A percentile compares a stretch with the other conserved stretches of the same genome.
phyloP scores from a whole-genome alignment of 2,329 filamentous ascomycete species.

The Aspergillus sp. region DNA sequence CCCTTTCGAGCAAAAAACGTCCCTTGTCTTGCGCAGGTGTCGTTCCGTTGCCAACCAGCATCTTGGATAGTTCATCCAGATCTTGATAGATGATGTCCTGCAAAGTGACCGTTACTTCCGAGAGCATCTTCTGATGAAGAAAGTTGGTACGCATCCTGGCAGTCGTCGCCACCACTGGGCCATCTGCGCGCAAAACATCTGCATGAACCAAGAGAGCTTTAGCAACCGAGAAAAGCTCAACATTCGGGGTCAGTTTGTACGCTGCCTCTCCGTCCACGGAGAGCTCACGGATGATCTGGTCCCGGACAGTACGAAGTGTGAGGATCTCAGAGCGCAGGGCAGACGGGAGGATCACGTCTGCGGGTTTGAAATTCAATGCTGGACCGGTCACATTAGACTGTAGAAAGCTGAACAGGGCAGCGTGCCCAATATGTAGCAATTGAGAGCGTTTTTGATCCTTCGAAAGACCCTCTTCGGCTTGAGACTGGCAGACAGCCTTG shows the following conservation, averaged over 20 bases:
- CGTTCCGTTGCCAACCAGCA: conserved; percentile 19
- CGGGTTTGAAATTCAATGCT: conserved; percentile 54
- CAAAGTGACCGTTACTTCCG: conserved; percentile 53
- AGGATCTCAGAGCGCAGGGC: conserved; percentile 30
- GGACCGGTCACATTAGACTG: conserved; percentile 86
- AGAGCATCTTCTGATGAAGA: conserved; percentile 60
- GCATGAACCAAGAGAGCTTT: conserved; percentile 49
- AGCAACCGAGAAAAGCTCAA: conserved; percentile 77
- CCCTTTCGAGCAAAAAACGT: conserved; percentile 70
- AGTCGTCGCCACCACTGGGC: conserved; percentile 45
- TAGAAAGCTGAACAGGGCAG: conserved; percentile 68
- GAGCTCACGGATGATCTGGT: conserved; percentile 59
- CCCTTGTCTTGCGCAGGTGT: conserved; percentile 45
- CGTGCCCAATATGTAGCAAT: conserved; percentile 52
- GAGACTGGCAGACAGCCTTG: conserved; percentile 14
- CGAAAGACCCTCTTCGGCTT: conserved; percentile 13
- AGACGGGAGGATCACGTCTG: conserved; percentile 43
- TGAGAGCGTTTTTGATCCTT: conserved; percentile 28
- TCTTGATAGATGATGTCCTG: conserved; percentile 55
- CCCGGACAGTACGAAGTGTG: conserved; percentile 41
- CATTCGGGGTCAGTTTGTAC: conserved; percentile 72
- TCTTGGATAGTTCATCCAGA: conserved; percentile 44
- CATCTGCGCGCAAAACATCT: conserved; percentile 36
- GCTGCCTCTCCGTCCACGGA: conserved; percentile 77
- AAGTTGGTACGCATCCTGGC: conserved; percentile 64